These are phyloP conservation scores for Plasmodium inui DNA, from an alignment of 169 alveolate genomes.

Conservation along the genomic window DNA sequence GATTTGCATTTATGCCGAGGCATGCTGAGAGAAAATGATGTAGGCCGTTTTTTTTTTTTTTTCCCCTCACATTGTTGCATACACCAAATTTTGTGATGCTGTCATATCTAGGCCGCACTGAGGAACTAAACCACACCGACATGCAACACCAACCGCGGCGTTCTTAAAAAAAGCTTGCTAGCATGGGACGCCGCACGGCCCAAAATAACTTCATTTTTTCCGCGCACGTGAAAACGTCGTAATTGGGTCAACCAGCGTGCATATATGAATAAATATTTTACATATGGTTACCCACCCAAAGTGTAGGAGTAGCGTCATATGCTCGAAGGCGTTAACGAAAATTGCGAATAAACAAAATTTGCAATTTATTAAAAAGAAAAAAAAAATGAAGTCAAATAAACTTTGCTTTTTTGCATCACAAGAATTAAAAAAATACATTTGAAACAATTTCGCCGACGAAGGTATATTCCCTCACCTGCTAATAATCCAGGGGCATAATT, in stretches of 20 bases:
- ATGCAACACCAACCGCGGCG: neutral
- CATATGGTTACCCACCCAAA: neutral
- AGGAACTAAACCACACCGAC: neutral
- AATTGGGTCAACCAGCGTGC: neutral
- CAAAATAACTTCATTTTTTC: neutral
- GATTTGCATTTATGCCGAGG: neutral
- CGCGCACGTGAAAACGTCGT: neutral
- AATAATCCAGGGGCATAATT: neutral
- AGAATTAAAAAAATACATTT: neutral
- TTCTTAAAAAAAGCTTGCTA: neutral
- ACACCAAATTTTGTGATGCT: neutral
- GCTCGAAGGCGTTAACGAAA: neutral
- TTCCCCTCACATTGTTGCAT: neutral
- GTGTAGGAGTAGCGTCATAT: neutral
- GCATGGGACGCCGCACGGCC: neutral
- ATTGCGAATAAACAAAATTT: neutral
- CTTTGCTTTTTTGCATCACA: neutral
- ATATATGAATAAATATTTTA: neutral
- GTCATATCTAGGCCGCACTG: neutral
- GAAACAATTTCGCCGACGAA: conserved; percentile 1
- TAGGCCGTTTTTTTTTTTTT: neutral
- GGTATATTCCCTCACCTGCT: neutral
- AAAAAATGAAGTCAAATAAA: neutral
- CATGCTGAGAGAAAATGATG: neutral
- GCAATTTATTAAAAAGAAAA: neutral